Conservation (phyloP, 805 yeast species). For the Hyphopichia homilentoma region DNA sequence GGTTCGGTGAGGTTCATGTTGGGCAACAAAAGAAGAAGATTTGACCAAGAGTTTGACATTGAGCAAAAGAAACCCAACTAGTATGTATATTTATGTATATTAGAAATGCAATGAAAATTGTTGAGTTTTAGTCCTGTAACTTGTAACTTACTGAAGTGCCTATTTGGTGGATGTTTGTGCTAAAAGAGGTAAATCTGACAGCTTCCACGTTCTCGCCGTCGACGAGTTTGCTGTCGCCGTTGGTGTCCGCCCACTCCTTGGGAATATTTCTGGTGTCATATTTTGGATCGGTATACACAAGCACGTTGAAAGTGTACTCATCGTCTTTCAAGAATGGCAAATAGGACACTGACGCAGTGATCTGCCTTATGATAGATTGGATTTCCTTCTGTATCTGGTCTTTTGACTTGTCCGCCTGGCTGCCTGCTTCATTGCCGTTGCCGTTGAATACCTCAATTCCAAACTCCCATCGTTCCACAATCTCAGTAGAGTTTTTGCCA, state of each 20-base stretch:
- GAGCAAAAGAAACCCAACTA: background rate
- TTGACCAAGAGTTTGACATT: constrained; percentile 33
- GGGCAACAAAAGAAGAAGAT: constrained; percentile 45
- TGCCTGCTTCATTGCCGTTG: constrained; percentile 2
- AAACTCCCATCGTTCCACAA: constrained; percentile 86
- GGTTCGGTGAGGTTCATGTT: constrained; percentile 52
- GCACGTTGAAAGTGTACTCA: constrained; percentile 72
- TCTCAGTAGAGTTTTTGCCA: constrained; percentile 60
- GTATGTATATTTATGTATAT: background rate
- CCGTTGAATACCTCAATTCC: constrained; percentile 45
- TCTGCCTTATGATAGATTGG: constrained; percentile 83
- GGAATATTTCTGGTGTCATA: constrained; percentile 55
- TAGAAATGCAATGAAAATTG: background rate
- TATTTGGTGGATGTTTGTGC: constrained; percentile 64
- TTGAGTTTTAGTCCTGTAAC: constrained; percentile 18
- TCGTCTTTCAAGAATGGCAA: constrained; percentile 64
- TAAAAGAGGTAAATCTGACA: constrained; percentile 66
- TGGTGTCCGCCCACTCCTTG: constrained; percentile 77
- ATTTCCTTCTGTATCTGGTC: constrained; percentile 67
- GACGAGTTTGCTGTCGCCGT: constrained; percentile 51
- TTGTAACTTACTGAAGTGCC: constrained; percentile 69
- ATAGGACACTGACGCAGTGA: constrained; percentile 83
- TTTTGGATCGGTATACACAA: constrained; percentile 73
- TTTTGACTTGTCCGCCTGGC: constrained; percentile 23
- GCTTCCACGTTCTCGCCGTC: constrained; percentile 52